A percentile compares a stretch with the other conserved stretches of the same genome.
phyloP scores from a whole-genome alignment of 2,329 filamentous ascomycete genomes.

The Hymenoscyphus linearis region DNA sequence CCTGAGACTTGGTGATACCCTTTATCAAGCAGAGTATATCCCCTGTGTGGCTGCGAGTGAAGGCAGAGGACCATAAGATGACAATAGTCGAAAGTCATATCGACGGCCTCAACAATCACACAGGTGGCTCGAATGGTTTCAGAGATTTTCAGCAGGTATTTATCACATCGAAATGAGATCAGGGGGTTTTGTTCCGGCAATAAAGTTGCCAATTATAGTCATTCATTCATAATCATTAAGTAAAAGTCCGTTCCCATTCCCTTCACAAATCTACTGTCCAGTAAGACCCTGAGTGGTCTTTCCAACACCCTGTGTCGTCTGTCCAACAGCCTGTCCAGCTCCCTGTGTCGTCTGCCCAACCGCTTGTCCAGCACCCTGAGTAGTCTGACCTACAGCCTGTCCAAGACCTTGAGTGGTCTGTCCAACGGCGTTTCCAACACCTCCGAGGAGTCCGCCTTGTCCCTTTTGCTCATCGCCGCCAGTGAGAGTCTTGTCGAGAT shows the following conservation, averaged over 20 bases:
- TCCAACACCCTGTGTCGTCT: conserved; percentile 19
- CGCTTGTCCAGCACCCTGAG: conserved; percentile 31
- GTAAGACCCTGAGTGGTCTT: conserved; percentile 13
- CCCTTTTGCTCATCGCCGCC: conserved; percentile 36
- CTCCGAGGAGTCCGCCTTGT: conserved; percentile 36
- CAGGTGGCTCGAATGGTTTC: too few relatives aligned
- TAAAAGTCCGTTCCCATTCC: not conserved
- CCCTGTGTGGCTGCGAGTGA: too few relatives aligned
- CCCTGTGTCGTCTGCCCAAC: conserved; percentile 28
- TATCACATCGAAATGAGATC: too few relatives aligned
- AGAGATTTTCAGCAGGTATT: too few relatives aligned
- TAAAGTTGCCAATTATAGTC: not conserved
- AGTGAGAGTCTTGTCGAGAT: conserved; percentile 36
- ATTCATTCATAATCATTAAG: not conserved
- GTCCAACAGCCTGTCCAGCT: conserved; percentile 18
- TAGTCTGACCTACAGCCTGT: conserved; percentile 29
- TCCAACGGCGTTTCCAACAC: conserved; percentile 29
- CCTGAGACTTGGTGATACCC: too few relatives aligned
- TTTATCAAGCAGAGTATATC: too few relatives aligned
- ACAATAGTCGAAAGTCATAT: too few relatives aligned
- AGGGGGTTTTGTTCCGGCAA: not conserved
- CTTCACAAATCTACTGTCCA: not conserved
- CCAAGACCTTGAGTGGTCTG: conserved; percentile 35
- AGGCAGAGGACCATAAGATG: too few relatives aligned
- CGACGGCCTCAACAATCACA: too few relatives aligned